Evolutionary conservation across 192 early-diverging fungal species (phyloP), one percentile per base, ranked within the genome.

Genomic region (Paraglomus occultum): DNA sequence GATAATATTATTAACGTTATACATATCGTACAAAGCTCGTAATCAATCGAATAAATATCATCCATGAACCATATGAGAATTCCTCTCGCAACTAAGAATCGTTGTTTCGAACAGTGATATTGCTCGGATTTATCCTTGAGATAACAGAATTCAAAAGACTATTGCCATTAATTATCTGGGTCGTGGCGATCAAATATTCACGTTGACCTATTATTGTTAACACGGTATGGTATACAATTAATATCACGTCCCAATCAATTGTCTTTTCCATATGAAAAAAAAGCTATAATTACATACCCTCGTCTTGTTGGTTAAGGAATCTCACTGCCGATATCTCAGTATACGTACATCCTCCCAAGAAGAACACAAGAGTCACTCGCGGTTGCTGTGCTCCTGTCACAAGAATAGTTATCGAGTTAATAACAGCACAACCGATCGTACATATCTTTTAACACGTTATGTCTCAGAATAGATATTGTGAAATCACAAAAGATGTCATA

Each of bases 311-410:
- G 7, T 92, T 85, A 50, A 99, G 78, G 66, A 94, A 90, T 4
- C 97, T 84, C n/a, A 95, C 81, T 15, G 97, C 93, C 4, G 95
- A 84, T 17, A 97, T 87, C 79, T 99, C 96, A 4, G 96, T 91
- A 42, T 83, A 90, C 0, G 95, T 97, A 76, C 96, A 97, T 15
- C 96, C 96, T 45, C 96, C 96, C 10, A 99, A 79, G 73, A 97
- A 99, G 57, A 99, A 88, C 1, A 99, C 87, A 50, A 99, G 71
- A 7, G 95, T 96, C 12, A 88, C 83, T 11, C 82, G 78, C 43
- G 83, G 77, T 71, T 89, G 84, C 14, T 81, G 78, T 20, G 77
- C 80, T 23, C 82, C 81, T 40, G 80, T 81, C 67, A 76, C 31
- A 31, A 31, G 31, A 31, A 31, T 1, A 31, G 31, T 31, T 51